Conservation (phyloP, 2,329 filamentous ascomycete species). For the Monosporascus sp. region DNA sequence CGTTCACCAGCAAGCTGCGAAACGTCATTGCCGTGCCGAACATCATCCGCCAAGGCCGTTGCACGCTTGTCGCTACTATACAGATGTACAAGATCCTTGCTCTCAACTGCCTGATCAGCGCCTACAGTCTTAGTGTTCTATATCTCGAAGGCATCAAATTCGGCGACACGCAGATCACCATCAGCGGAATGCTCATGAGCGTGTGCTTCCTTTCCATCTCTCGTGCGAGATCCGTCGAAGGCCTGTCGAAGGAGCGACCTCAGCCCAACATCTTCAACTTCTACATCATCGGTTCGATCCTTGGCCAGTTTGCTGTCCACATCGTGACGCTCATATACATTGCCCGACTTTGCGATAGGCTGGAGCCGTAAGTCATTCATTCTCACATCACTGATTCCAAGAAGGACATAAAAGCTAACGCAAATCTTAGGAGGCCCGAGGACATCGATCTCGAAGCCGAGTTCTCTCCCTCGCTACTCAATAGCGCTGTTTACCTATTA, state of each 20-base stretch:
- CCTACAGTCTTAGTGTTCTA: constrained; percentile 92
- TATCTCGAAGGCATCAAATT: constrained; percentile 99
- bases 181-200: constrained; percentile 99
- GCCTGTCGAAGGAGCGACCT: constrained; percentile 90
- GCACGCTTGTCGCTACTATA: constrained; percentile 95
- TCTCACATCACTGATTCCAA: neutral
- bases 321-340: constrained; percentile 93
- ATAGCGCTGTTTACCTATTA: constrained; percentile 93
- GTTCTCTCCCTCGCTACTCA: constrained; percentile 87
- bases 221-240: constrained; percentile 92
- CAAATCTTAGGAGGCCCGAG: constrained; percentile 37
- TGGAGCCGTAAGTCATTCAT: constrained; percentile 68
- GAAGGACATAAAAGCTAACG: constrained; percentile 19
- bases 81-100: constrained; percentile 99
- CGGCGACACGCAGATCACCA: constrained; percentile 95
- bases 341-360: constrained; percentile 76
- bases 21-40: constrained; percentile 97
- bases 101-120: constrained; percentile 94
- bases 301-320: constrained; percentile 95
- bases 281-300: constrained; percentile 96
- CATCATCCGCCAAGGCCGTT: constrained; percentile 95
- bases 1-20: constrained; percentile 94
- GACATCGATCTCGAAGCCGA: constrained; percentile 89
- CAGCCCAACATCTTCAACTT: constrained; percentile 99
- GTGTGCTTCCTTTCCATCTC: constrained; percentile 99